Conservation (phyloP, 2,329 filamentous ascomycete species). For the Apiospora saccharicola region DNA sequence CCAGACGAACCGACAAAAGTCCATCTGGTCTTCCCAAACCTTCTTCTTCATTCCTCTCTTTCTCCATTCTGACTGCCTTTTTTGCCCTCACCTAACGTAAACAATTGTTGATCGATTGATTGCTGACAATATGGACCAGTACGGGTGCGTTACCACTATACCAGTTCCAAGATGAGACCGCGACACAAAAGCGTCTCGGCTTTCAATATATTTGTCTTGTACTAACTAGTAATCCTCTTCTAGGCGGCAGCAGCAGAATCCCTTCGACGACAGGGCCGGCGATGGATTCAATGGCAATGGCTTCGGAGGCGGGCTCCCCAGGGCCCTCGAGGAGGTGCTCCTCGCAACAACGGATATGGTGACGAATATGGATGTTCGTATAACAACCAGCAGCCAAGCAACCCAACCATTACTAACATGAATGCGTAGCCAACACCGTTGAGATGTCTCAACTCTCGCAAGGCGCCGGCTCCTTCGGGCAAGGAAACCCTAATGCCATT, state of each 20-base stretch:
- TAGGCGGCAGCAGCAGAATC: conserved; percentile 63
- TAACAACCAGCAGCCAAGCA: neutral
- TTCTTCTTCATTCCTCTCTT: conserved; percentile 28
- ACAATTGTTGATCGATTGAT: conserved; percentile 26
- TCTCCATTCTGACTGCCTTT: conserved; percentile 34
- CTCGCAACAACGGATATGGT: conserved; percentile 30
- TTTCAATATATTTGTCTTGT: conserved; percentile 39
- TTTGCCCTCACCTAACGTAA: conserved; percentile 28
- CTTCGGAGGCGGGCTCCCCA: conserved; percentile 42
- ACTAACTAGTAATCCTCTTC: conserved; percentile 23
- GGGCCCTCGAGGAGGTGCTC: conserved; percentile 33
- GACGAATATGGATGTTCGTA: conserved; percentile 52
- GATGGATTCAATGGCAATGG: conserved; percentile 41
- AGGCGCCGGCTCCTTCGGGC: conserved; percentile 55
- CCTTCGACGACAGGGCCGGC: conserved; percentile 60
- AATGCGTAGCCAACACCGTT: conserved; percentile 52
- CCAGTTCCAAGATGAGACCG: neutral
- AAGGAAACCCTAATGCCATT: conserved; percentile 74
- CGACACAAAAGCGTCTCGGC: conserved; percentile 23
- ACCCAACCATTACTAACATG: neutral
- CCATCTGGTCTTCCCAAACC: conserved; percentile 9
- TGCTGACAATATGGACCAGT: conserved; percentile 56
- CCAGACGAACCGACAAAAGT: conserved; percentile 10
- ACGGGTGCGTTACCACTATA: conserved; percentile 57
- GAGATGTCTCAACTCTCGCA: conserved; percentile 75